These are phyloP conservation scores for Saitozyma podzolica DNA, from an alignment of 768 basidiomycete genomes.

Conservation along the genomic window DNA sequence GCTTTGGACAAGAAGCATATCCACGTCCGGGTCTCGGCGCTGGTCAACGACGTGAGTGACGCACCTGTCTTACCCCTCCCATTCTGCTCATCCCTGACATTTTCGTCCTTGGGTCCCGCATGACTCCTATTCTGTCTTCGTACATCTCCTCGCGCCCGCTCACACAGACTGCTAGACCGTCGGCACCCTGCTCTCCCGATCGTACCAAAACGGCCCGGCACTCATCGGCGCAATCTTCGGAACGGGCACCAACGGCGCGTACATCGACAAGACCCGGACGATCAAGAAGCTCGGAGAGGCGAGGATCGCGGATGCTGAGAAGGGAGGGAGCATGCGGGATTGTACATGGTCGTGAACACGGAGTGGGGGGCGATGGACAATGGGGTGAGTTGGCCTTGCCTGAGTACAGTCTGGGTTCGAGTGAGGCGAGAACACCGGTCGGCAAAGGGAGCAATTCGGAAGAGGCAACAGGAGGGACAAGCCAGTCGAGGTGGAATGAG, in stretches of 20 bases:
- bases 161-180: constrained; percentile 67
- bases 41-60: constrained; percentile 83
- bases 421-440: too few relatives aligned
- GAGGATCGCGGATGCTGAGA: constrained; percentile 53
- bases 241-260: constrained; percentile 97
- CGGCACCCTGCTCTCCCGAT: constrained; percentile 86
- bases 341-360: constrained; percentile 88
- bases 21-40: constrained; percentile 84
- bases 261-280: constrained; percentile 81
- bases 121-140: too few relatives aligned
- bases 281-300: constrained; percentile 77
- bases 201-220: constrained; percentile 90
- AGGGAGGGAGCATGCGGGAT: constrained; percentile 54
- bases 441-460: too few relatives aligned
- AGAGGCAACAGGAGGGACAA: too few relatives aligned
- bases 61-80: neutral
- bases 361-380: constrained; percentile 99
- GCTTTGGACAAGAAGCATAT: constrained; percentile 89
- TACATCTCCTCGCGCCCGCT: neutral
- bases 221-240: constrained; percentile 88
- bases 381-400: constrained; percentile 59
- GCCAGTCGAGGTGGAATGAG: too few relatives aligned
- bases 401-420: neutral
- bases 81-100: too few relatives aligned
- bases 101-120: too few relatives aligned